A percentile compares a stretch with the other conserved stretches of the same genome.
phyloP scores from a whole-genome alignment of 2,329 filamentous ascomycete genomes.

The Fonsecaea pugnacius region DNA sequence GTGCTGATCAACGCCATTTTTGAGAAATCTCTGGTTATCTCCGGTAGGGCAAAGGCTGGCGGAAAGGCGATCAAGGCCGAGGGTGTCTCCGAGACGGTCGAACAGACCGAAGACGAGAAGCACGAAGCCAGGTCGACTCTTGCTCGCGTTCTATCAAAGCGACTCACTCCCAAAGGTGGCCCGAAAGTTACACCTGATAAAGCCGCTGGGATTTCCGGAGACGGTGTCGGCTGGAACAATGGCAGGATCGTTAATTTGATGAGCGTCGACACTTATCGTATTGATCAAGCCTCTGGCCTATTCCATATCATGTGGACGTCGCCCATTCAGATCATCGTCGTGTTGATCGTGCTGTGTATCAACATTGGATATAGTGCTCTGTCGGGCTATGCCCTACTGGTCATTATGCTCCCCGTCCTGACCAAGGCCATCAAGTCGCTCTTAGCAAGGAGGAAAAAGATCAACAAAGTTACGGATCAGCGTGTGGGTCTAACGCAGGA shows the following conservation, averaged over 20 bases:
- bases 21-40: slow-evolving; percentile 88
- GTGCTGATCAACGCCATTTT: slow-evolving; percentile 86
- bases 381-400: slow-evolving; percentile 80
- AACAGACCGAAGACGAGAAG: slow-evolving; percentile 50
- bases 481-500: slow-evolving; percentile 90
- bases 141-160: slow-evolving; percentile 43
- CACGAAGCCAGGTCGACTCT: slow-evolving; percentile 33
- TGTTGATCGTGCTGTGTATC: slow-evolving; percentile 77
- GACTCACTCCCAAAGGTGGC: slow-evolving; percentile 44
- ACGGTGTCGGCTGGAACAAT: slow-evolving; percentile 86
- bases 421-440: slow-evolving; percentile 76
- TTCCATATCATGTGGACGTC: slow-evolving; percentile 93
- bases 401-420: slow-evolving; percentile 76
- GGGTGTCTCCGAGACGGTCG: slow-evolving; percentile 56
- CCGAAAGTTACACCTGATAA: slow-evolving; percentile 48
- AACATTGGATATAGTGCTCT: slow-evolving; percentile 90
- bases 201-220: slow-evolving; percentile 61
- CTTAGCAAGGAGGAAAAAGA: slow-evolving; percentile 73
- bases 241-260: slow-evolving; percentile 90
- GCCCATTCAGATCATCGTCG: slow-evolving; percentile 76
- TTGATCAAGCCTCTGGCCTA: slow-evolving; percentile 84
- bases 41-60: slow-evolving; percentile 83
- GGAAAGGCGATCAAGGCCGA: slow-evolving; percentile 60
- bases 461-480: slow-evolving; percentile 94
- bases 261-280: slow-evolving; percentile 91